Base-by-base conservation (phyloP, 139 green algal genomes). In the Astrephomene gubernaculifera region DNA sequence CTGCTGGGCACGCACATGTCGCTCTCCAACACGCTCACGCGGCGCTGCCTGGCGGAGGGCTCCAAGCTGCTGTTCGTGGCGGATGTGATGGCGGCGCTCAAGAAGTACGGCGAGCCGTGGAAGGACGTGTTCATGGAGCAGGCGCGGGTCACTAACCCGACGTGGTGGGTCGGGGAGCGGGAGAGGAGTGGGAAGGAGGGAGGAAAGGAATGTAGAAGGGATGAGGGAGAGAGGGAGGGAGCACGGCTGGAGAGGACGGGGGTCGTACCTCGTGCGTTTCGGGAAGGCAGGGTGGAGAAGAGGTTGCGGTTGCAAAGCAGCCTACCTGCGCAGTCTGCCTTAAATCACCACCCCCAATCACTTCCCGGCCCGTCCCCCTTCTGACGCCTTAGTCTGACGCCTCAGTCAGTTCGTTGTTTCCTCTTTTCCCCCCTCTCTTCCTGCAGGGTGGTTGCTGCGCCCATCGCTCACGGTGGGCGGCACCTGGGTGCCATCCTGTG, bases 61-160 rank as follows among this genome's bases (percentile, higher is more conserved):
- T 84, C 79, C 39, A 90, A 85, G 72, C 81, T 90, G 80, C 73
- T 90, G 38, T 87, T 87, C 43, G 80, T 87, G 33, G 70, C 86
- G 27, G 80, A 90, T 29, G 80, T 87, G 17, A 87, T 90, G 86
- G 63, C 80, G 41, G 86, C 86, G 33, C 79, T 89, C 2, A 89
- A 89, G 31, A 89, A 89, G 45, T 86, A 86, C 36, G 79, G 79
- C 45, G 79, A 88, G 41, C 86, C 86, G 29, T 89, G 86, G 86
- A 79, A 80, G 60, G 86, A 89, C 71, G 79, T 89, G 14, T 89
- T 89, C 49, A 80, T 89, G 53, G 86, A 87, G 38, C 57, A 83
- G 45, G 71, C 86, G 38, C 57, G 54, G 8, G 86, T 89, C 19
- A 83, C 79, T 17, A 89, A 87, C 86, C 86, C 86, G 17, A 82